A percentile compares a stretch with the other conserved stretches of the same genome.
phyloP scores from a whole-genome alignment of 2,329 filamentous ascomycete species.

The Nakataea oryzae region DNA sequence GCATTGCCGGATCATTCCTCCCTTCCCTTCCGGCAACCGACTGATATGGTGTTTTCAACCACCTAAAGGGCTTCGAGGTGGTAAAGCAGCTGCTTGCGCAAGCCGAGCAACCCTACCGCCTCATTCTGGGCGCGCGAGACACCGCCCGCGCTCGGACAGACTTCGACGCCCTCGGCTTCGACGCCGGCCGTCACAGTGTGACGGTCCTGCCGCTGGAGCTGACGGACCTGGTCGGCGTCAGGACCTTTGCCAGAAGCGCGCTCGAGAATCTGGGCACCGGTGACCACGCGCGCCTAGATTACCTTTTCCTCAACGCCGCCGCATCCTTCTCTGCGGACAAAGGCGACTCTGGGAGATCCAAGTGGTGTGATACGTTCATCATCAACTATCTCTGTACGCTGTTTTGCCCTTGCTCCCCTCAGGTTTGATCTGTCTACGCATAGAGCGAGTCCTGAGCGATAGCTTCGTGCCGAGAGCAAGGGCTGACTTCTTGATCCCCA shows the following conservation, averaged over 20 bases:
- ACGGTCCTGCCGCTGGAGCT: constrained; percentile 38
- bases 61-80: constrained; percentile 9
- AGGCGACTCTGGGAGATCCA: constrained; percentile 24
- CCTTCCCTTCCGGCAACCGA: not conserved
- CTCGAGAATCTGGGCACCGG: constrained; percentile 26
- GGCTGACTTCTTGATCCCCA: constrained; percentile 11
- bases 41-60: not conserved
- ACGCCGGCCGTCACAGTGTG: constrained; percentile 20
- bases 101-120: constrained; percentile 1
- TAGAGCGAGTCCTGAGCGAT: not conserved
- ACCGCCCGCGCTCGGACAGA: not conserved
- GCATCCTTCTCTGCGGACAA: constrained; percentile 24
- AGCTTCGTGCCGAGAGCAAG: not conserved
- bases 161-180: constrained; percentile 2
- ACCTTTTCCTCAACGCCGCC: constrained; percentile 38
- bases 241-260: constrained; percentile 32
- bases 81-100: constrained; percentile 15
- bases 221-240: constrained; percentile 30
- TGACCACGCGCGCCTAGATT: constrained; percentile 28
- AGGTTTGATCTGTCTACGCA: no score
- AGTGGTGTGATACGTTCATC: constrained; percentile 38
- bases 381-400: constrained; percentile 41
- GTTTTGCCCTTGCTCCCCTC: not conserved
- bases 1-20: not conserved
- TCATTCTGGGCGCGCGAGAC: constrained; percentile 7